Percentiles rank a stretch among this genome's conserved stretches.
These are phyloP conservation scores for Coemansia sp. DNA, from an alignment of 192 early-diverging fungal genomes.

Conservation along the genomic window DNA sequence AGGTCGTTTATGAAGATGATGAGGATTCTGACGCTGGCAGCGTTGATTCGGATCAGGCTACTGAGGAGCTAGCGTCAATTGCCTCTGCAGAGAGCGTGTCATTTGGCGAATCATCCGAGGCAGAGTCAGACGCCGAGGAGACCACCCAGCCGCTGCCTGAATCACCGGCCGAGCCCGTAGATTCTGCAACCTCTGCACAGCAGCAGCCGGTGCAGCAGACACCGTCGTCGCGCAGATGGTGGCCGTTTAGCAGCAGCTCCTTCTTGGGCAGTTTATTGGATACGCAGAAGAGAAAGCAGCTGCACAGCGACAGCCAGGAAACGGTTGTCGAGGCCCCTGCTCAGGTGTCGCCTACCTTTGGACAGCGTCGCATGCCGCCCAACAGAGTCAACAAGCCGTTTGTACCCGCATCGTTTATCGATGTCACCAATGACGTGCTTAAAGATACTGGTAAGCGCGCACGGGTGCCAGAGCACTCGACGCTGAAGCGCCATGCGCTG, in stretches of 20 bases:
- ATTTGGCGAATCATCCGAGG: slow-evolving; percentile 2
- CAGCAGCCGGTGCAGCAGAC: not conserved
- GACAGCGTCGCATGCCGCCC: slow-evolving; percentile 15
- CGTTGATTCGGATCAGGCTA: slow-evolving; percentile 32
- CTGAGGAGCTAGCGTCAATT: slow-evolving; percentile 31
- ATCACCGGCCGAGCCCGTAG: not conserved
- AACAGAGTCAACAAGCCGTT: slow-evolving; percentile 10
- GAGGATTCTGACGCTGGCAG: not conserved
- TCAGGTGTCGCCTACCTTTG: slow-evolving; percentile 2
- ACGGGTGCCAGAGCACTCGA: slow-evolving; percentile 10
- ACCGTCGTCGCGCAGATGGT: slow-evolving; percentile 25
- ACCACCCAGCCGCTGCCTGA: slow-evolving; percentile 5
- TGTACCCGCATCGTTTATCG: slow-evolving; percentile 39
- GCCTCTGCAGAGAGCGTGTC: slow-evolving; percentile 13
- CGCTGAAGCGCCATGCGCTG: slow-evolving; percentile 12
- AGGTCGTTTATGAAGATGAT: not conserved
- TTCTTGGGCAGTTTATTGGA: slow-evolving; percentile 12
- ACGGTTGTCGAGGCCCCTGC: not conserved
- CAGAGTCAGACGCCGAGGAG: slow-evolving; percentile 9
- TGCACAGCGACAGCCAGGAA: not conserved
- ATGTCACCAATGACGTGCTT: slow-evolving; percentile 16
- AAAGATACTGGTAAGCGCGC: slow-evolving; percentile 14
- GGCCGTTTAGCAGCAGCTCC: slow-evolving; percentile 33
- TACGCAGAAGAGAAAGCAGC: slow-evolving; percentile 9
- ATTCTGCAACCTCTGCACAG: not conserved